Conservation (phyloP, 2,329 filamentous ascomycete genomes). For the Graphilbum fragrans region DNA sequence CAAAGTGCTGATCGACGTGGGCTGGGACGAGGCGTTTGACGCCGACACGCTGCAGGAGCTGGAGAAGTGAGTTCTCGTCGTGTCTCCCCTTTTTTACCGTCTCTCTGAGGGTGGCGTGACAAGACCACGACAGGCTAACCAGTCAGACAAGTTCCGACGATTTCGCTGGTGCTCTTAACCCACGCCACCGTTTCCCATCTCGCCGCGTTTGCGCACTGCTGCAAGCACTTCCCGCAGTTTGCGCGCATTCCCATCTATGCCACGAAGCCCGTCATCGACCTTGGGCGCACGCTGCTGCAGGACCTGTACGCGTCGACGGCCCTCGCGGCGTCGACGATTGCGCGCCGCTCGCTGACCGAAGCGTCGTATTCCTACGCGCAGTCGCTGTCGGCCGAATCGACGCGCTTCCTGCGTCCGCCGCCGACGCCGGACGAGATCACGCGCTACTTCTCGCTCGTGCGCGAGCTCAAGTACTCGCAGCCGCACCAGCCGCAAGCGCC, state of each 20-base stretch:
- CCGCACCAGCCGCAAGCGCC: slow-evolving; percentile 82
- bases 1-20: slow-evolving; percentile 87
- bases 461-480: slow-evolving; percentile 92
- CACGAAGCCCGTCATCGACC: slow-evolving; percentile 82
- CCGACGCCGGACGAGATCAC: slow-evolving; percentile 84
- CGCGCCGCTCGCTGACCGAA: slow-evolving; percentile 59
- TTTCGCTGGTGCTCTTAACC: slow-evolving; percentile 88
- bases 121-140: slow-evolving; percentile 6
- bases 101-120: not conserved
- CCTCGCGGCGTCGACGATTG: slow-evolving; percentile 74
- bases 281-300: slow-evolving; percentile 81
- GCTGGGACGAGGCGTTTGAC: slow-evolving; percentile 91
- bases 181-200: slow-evolving; percentile 88
- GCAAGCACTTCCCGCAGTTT: slow-evolving; percentile 90
- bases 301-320: slow-evolving; percentile 88
- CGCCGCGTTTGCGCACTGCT: slow-evolving; percentile 89
- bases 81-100: not conserved
- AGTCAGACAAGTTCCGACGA: slow-evolving; percentile 69
- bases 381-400: slow-evolving; percentile 33
- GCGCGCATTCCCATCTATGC: slow-evolving; percentile 89
- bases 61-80: slow-evolving; percentile 55
- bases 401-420: slow-evolving; percentile 47
- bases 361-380: slow-evolving; percentile 42
- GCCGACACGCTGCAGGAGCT: slow-evolving; percentile 70
- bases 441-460: slow-evolving; percentile 80